These are phyloP conservation scores for Geotrichum ghanense DNA, from an alignment of 805 yeast species.

Conservation along the genomic window DNA sequence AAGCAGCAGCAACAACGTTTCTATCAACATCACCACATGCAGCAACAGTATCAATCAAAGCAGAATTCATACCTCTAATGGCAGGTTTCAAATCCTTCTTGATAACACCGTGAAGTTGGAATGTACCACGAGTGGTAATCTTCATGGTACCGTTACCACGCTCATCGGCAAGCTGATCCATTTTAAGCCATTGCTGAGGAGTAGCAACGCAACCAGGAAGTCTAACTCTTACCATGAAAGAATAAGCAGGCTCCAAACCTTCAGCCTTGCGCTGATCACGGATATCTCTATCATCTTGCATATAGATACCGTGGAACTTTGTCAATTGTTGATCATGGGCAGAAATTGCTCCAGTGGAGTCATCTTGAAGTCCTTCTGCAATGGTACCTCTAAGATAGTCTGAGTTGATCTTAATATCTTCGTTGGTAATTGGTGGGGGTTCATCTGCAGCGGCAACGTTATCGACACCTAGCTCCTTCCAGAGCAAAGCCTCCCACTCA, in stretches of 20 bases:
- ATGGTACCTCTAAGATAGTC: slow-evolving; percentile 88
- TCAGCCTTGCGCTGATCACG: slow-evolving; percentile 86
- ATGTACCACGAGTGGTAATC: slow-evolving; percentile 93
- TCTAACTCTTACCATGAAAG: slow-evolving; percentile 95
- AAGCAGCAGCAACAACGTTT: slow-evolving; percentile 87
- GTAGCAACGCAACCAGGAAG: slow-evolving; percentile 87
- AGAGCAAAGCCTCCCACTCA: slow-evolving; percentile 71
- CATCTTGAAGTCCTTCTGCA: slow-evolving; percentile 71
- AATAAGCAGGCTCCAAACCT: slow-evolving; percentile 89
- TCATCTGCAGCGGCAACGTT: slow-evolving; percentile 72
- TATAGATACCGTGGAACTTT: slow-evolving; percentile 94
- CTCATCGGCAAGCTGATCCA: slow-evolving; percentile 66
- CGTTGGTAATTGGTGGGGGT: slow-evolving; percentile 88
- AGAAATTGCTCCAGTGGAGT: slow-evolving; percentile 79
- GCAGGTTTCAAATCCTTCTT: slow-evolving; percentile 83
- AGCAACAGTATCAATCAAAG: slow-evolving; percentile 85
- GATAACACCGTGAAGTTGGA: slow-evolving; percentile 90
- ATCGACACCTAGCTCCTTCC: slow-evolving; percentile 87
- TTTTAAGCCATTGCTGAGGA: slow-evolving; percentile 78
- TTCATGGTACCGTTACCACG: slow-evolving; percentile 91
- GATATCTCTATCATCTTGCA: slow-evolving; percentile 97
- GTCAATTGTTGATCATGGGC: slow-evolving; percentile 90
- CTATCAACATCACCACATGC: slow-evolving; percentile 99
- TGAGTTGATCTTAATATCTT: slow-evolving; percentile 85
- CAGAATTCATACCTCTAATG: slow-evolving; percentile 85